phyloP scores from a whole-genome alignment of 208 protist species.

The Trypanosomatidae sp. region DNA sequence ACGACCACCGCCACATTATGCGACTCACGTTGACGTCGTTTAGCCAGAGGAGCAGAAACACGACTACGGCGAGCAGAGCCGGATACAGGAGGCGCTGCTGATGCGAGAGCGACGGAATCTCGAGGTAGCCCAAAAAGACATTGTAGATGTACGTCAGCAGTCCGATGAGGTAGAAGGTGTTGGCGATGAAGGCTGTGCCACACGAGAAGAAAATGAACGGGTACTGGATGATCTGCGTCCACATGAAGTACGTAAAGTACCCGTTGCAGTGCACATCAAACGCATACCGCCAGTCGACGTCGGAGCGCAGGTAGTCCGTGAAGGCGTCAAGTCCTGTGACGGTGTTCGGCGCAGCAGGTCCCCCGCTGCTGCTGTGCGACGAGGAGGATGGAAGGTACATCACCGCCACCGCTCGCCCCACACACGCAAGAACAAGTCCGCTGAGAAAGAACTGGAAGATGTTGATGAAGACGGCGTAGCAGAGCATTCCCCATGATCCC shows the following conservation, averaged over 20 bases:
- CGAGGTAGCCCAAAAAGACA: constrained; percentile 92
- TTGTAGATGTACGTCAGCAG: constrained; percentile 86
- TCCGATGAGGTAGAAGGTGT: constrained; percentile 63
- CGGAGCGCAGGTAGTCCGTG: constrained; percentile 21
- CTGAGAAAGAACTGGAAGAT: constrained; percentile 59
- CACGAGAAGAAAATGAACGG: constrained; percentile 75
- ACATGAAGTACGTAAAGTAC: constrained; percentile 95
- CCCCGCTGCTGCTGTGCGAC: neutral
- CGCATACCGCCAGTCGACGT: constrained; percentile 94
- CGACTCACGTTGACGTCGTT: constrained; percentile 30
- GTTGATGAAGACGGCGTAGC: constrained; percentile 44
- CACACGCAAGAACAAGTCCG: constrained; percentile 55
- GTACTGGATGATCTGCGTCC: constrained; percentile 89
- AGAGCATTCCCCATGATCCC: constrained; percentile 42
- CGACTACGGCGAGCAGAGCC: constrained; percentile 45
- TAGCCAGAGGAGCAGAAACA: constrained; percentile 53
- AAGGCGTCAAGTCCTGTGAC: constrained; percentile 6
- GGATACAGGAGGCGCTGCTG: constrained; percentile 93
- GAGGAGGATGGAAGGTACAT: constrained; percentile 22
- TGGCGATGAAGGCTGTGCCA: constrained; percentile 18
- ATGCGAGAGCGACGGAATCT: constrained; percentile 82
- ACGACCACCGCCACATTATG: neutral
- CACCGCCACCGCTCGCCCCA: constrained; percentile 35
- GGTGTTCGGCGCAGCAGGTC: neutral
- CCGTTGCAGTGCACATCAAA: constrained; percentile 98